Evolutionary conservation across 192 early-diverging fungal species (phyloP), one percentile per base, ranked within the genome.

Genomic region (Podila verticillata): DNA sequence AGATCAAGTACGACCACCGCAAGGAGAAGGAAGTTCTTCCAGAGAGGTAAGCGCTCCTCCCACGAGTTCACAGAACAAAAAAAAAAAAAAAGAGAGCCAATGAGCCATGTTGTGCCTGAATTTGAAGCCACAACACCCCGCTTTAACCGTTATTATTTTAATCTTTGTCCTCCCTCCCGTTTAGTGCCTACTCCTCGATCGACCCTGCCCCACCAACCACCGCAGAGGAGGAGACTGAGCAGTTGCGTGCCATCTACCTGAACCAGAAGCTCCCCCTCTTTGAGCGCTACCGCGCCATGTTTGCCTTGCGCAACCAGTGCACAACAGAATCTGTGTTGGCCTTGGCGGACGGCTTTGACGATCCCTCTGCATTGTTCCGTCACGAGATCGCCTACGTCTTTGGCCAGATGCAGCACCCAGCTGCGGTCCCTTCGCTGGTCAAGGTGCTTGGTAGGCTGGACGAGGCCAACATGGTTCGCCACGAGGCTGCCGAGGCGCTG

Each of bases 301-400:
- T 98, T 90, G 91, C 95, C 19, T 81, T 97, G 63, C 89, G 96
- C 57, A 95, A 99, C 66, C 92, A 94, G 34, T 94, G 94, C 48
- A 91, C 86, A 3, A 90, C 87, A 35, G 95, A 95, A 69, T 87
- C 95, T 10, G 96, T 98, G 0, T 71, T 94, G 56, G 93, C 93
- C 1, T 82, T 99, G 48, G 93, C 94, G 0, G 90, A 93, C 64
- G 97, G 95, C 24, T 92, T 98, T 61, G 87, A 91, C 51, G 94
- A 92, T 54, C 58, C 84, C 6, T 88, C 88, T 32, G 88, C 95
- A 31, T 72, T 99, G 66, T 99, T 99, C 85, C 84, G 96, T 64
- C 97, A 99, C 67, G 97, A 99, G 81, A 95, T 93, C 44, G 95
- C 95, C 30, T 99, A 95, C 82, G 93, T 99, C 17, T 99, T 99